phyloP scores from a whole-genome alignment of 208 protist species.

The Naegleria fowleri region DNA sequence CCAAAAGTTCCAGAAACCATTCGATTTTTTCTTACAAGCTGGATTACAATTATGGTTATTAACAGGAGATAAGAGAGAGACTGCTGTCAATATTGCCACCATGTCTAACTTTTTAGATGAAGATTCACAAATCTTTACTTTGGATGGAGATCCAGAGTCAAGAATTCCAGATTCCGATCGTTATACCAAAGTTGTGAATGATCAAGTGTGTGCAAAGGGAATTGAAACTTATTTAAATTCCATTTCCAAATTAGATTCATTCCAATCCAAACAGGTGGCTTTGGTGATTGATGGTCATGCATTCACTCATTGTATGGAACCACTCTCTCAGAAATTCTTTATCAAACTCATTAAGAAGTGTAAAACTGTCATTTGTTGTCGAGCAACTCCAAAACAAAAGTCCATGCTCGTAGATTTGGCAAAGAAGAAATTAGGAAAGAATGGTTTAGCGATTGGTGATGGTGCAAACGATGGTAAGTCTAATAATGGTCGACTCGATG shows the following conservation, averaged over 20 bases:
- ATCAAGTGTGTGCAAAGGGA: background rate
- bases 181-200: background rate
- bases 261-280: background rate
- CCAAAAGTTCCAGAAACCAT: constrained; percentile 50
- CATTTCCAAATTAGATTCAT: background rate
- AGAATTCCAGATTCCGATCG: too few relatives aligned
- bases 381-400: constrained; percentile 71
- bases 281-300: constrained; percentile 32
- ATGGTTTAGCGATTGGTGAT: constrained; percentile 58
- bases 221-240: background rate
- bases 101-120: constrained; percentile 55
- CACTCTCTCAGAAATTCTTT: background rate
- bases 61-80: constrained; percentile 96
- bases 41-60: constrained; percentile 79
- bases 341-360: constrained; percentile 24
- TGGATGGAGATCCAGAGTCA: background rate
- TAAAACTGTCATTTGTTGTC: constrained; percentile 62
- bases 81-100: constrained; percentile 89
- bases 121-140: background rate
- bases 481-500: too few relatives aligned
- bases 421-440: constrained; percentile 48
- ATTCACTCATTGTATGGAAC: background rate
- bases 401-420: constrained; percentile 62
- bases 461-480: background rate
- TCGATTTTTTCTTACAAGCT: constrained; percentile 41